These are phyloP conservation scores for Rhizoctonia solani DNA, from an alignment of 1,284 basidiomycete species.

Conservation along the genomic window DNA sequence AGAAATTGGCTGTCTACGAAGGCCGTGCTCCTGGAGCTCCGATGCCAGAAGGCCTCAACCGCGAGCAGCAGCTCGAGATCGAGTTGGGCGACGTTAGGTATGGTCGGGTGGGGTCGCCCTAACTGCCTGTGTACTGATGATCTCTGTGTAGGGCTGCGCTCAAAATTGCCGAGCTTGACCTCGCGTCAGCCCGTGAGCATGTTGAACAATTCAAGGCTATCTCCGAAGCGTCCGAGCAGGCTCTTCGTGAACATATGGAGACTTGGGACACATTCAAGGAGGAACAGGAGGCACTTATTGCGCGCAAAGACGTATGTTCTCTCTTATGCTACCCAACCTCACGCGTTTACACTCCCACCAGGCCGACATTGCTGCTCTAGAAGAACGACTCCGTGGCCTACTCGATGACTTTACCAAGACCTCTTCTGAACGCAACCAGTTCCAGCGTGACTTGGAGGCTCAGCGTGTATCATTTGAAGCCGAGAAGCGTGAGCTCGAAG, in stretches of 20 bases:
- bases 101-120: conserved; percentile 39
- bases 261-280: conserved; percentile 81
- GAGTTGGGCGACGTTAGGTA: conserved; percentile 85
- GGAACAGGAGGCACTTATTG: conserved; percentile 66
- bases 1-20: conserved; percentile 87
- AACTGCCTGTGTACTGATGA: conserved; percentile 24
- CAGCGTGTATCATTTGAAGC: conserved; percentile 68
- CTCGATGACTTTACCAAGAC: conserved; percentile 62
- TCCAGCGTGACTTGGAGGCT: conserved; percentile 60
- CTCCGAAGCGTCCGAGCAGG: conserved; percentile 77
- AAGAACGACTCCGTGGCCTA: conserved; percentile 61
- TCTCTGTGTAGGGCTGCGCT: conserved; percentile 61
- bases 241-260: conserved; percentile 66
- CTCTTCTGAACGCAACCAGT: conserved; percentile 57
- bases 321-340: background rate
- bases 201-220: conserved; percentile 85
- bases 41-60: conserved; percentile 55
- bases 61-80: conserved; percentile 79
- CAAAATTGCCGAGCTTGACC: conserved; percentile 75
- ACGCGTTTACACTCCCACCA: conserved; percentile 44
- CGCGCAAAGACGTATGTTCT: conserved; percentile 62
- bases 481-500: conserved; percentile 80
- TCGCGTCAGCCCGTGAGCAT: conserved; percentile 68
- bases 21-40: conserved; percentile 55
- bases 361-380: conserved; percentile 68